Conservation (phyloP, 1,284 basidiomycete species). For the Trichosporon ovoides region DNA sequence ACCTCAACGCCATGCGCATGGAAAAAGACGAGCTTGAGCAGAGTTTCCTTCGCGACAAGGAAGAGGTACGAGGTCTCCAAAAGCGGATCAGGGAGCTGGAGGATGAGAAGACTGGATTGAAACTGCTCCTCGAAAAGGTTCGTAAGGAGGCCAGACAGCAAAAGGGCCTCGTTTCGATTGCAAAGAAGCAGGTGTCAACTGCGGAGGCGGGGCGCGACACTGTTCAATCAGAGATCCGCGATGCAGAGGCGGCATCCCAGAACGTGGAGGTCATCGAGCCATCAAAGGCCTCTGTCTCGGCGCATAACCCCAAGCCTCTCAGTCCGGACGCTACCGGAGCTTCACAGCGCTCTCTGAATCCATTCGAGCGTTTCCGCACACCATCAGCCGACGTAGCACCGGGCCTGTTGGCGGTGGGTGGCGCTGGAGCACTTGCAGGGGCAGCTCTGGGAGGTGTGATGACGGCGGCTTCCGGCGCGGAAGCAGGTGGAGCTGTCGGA, state of each 20-base stretch:
- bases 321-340: constrained; percentile 49
- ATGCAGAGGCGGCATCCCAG: constrained; percentile 49
- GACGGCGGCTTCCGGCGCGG: neutral
- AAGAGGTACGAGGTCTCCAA: constrained; percentile 83
- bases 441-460: constrained; percentile 14
- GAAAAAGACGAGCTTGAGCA: constrained; percentile 94
- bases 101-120: constrained; percentile 66
- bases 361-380: constrained; percentile 65
- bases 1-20: constrained; percentile 77
- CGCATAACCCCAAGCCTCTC: constrained; percentile 56
- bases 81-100: constrained; percentile 77
- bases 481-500: neutral
- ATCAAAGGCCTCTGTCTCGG: constrained; percentile 64
- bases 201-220: constrained; percentile 73
- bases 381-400: neutral
- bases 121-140: constrained; percentile 74
- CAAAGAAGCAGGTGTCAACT: constrained; percentile 84
- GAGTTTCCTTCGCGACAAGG: constrained; percentile 81
- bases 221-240: constrained; percentile 61
- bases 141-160: constrained; percentile 94
- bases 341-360: constrained; percentile 75
- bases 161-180: constrained; percentile 88
- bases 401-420: constrained; percentile 21
- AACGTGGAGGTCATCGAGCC: constrained; percentile 58
- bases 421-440: constrained; percentile 15